phyloP scores from a whole-genome alignment of 2,329 filamentous ascomycete species.

The Penicillium concentricum region DNA sequence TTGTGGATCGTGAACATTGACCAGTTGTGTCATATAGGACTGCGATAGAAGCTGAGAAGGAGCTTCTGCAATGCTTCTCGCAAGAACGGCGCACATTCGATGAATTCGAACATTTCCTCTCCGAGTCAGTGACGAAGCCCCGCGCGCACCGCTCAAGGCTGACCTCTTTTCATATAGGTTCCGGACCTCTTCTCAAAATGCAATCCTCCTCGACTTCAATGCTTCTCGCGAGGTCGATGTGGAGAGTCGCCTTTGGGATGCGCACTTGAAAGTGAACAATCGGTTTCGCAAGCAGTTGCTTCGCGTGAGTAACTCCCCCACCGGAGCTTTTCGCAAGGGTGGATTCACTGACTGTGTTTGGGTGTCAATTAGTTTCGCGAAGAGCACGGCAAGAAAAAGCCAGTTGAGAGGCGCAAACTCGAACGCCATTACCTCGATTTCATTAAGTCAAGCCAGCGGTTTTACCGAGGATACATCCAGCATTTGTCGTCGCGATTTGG shows the following conservation, averaged over 20 bases:
- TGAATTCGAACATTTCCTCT: slow-evolving; percentile 49
- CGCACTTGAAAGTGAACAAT: slow-evolving; percentile 73
- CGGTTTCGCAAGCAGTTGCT: slow-evolving; percentile 71
- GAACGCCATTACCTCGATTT: slow-evolving; percentile 81
- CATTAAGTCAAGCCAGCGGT: slow-evolving; percentile 81
- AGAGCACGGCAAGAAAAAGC: slow-evolving; percentile 52
- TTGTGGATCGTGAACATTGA: slow-evolving; percentile 16
- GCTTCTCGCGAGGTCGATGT: slow-evolving; percentile 56
- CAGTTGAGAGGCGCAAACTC: slow-evolving; percentile 70
- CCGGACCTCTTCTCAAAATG: slow-evolving; percentile 68
- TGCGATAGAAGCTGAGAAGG: slow-evolving; percentile 48
- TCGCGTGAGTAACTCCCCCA: slow-evolving; percentile 42
- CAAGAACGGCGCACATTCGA: slow-evolving; percentile 51
- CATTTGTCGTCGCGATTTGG: slow-evolving; percentile 64
- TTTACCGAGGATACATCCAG: slow-evolving; percentile 84
- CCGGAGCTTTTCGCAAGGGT: not conserved
- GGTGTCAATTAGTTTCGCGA: slow-evolving; percentile 46
- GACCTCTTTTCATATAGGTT: slow-evolving; percentile 51
- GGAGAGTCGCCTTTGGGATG: slow-evolving; percentile 73
- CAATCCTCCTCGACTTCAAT: slow-evolving; percentile 65
- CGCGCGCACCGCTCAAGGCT: slow-evolving; percentile 10
- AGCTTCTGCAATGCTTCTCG: slow-evolving; percentile 50
- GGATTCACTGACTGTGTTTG: slow-evolving; percentile 8
- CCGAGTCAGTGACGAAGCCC: slow-evolving; percentile 33
- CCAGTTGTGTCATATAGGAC: slow-evolving; percentile 24